Percentiles rank a stretch among this genome's conserved stretches.
Evolutionary conservation across 2,329 filamentous ascomycete species (phyloP).

Genomic region (Phaeosphaeria sp.): DNA sequence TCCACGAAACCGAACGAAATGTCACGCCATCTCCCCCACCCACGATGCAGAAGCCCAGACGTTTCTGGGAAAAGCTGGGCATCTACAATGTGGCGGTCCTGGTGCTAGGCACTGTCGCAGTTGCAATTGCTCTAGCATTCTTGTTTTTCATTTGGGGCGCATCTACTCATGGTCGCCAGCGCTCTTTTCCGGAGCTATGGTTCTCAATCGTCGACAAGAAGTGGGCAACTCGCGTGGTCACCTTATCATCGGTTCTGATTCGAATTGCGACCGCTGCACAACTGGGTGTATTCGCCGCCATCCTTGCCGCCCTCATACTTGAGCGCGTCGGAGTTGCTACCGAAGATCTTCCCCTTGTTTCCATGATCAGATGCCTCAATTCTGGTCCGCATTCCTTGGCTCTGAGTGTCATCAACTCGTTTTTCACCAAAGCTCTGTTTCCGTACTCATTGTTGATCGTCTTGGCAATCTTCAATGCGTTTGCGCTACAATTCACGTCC

Average conservation of each 20-base stretch:
- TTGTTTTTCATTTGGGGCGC: constrained; percentile 8
- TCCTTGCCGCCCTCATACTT: constrained; percentile 7
- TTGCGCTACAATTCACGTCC: constrained; percentile 7
- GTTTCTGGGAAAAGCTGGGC: constrained; percentile 9
- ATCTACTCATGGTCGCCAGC: not conserved
- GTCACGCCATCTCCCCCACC: not conserved
- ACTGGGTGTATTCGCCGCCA: constrained; percentile 7
- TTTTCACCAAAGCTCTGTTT: constrained; percentile 1
- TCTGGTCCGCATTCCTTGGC: constrained; percentile 2
- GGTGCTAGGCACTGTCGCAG: constrained; percentile 3
- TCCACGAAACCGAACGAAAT: constrained; percentile 1
- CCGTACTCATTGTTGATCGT: constrained; percentile 4
- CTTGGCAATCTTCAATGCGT: constrained; percentile 2
- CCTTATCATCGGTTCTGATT: not conserved
- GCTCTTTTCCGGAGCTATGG: constrained; percentile 5
- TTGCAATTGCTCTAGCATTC: constrained; percentile 8
- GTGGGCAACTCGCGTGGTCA: constrained; percentile 5
- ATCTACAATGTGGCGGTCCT: constrained; percentile 11
- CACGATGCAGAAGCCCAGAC: constrained; percentile 1
- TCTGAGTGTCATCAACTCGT: not conserved
- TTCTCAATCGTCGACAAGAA: not conserved
- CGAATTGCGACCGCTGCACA: constrained; percentile 3
- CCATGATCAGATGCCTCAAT: constrained; percentile 8
- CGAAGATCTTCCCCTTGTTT: constrained; percentile 7
- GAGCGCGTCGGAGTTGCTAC: constrained; percentile 3